Evolutionary conservation across 169 alveolate genomes (phyloP).

Genomic region (Perkinsus marinus): DNA sequence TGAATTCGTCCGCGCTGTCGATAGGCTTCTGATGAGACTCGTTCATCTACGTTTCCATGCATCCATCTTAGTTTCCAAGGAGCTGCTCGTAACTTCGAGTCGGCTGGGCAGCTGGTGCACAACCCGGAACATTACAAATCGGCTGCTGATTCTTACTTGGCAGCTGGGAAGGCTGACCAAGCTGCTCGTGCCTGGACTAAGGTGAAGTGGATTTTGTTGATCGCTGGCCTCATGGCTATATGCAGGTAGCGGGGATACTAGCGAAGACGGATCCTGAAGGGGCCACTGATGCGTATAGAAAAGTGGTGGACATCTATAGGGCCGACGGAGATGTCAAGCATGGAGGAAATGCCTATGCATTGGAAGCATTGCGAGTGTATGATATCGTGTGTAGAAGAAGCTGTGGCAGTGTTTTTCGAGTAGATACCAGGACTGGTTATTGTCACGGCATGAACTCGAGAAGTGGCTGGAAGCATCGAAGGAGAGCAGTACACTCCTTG

Average conservation of each 20-base stretch:
- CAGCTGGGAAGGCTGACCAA: neutral
- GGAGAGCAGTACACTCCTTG: neutral
- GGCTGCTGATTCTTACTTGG: neutral
- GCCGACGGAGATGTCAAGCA: neutral
- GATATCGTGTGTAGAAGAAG: neutral
- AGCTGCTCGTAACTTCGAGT: neutral
- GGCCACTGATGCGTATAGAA: neutral
- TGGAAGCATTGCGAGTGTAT: neutral
- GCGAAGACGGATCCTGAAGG: neutral
- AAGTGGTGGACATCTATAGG: neutral
- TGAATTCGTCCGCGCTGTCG: neutral
- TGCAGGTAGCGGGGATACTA: neutral
- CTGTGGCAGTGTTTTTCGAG: neutral
- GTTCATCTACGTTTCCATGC: neutral
- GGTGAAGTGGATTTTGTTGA: neutral
- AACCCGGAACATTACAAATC: neutral
- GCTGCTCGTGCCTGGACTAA: neutral
- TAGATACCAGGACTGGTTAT: neutral
- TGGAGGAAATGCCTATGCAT: neutral
- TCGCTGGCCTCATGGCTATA: neutral
- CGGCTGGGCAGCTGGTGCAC: neutral
- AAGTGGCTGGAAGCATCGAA: neutral
- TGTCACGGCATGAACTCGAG: neutral
- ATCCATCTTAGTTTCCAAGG: neutral
- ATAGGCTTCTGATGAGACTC: no score